These are phyloP conservation scores for Diaporthe vaccinii DNA, from an alignment of 2,329 filamentous ascomycete genomes.

Conservation along the genomic window DNA sequence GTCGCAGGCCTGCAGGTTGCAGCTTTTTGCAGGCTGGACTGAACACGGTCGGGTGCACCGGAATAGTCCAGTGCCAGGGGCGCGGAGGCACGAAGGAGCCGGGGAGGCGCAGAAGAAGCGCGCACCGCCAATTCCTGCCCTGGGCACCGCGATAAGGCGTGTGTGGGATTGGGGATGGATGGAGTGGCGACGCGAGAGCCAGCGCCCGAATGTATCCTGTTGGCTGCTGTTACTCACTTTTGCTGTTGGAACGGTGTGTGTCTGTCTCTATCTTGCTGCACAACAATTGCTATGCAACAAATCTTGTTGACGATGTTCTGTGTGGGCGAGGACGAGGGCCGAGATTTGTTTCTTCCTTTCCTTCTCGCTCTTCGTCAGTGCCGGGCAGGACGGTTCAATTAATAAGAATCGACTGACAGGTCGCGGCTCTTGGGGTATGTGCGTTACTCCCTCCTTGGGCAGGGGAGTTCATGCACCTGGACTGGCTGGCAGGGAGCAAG, in stretches of 20 bases:
- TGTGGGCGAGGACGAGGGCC: not conserved
- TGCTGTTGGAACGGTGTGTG: not conserved
- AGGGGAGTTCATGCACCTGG: conserved; percentile 28
- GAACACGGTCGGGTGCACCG: conserved; percentile 18
- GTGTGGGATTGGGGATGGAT: not conserved
- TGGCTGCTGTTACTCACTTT: conserved; percentile 8
- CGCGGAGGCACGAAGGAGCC: conserved; percentile 8
- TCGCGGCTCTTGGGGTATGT: conserved; percentile 18
- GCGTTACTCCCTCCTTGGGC: not conserved
- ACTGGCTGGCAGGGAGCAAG: conserved; percentile 18
- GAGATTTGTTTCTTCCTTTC: not conserved
- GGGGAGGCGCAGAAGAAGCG: conserved; percentile 22
- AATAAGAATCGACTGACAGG: conserved; percentile 25
- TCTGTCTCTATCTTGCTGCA: not conserved
- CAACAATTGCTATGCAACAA: conserved; percentile 4
- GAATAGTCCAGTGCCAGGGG: conserved; percentile 2
- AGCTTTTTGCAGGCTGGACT: conserved; percentile 21
- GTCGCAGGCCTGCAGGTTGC: not conserved
- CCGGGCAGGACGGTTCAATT: conserved; percentile 15
- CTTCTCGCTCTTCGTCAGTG: not conserved
- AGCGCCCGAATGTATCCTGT: not conserved
- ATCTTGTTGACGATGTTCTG: not conserved
- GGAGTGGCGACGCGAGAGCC: conserved; percentile 24
- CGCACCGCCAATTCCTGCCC: conserved; percentile 24
- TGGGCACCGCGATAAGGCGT: conserved; percentile 2